Evolutionary conservation across 768 basidiomycete species (phyloP).

Genomic region (Artomyces pyxidatus): DNA sequence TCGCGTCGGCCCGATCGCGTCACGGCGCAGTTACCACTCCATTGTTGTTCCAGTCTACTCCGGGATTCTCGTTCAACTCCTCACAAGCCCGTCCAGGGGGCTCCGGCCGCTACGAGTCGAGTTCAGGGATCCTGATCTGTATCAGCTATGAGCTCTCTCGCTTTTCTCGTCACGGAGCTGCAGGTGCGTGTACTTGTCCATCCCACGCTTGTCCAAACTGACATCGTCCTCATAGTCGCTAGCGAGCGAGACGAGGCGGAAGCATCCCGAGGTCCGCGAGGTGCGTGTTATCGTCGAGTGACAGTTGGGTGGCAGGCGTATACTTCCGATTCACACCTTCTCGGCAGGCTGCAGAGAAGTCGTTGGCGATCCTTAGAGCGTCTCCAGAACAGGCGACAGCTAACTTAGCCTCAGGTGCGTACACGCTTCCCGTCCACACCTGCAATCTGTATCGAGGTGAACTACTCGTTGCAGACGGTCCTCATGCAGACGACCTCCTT

Average conservation of each 20-base stretch:
- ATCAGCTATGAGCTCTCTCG: conserved; percentile 55
- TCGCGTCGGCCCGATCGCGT: no score
- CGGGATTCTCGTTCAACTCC: no score
- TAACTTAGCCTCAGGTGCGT: conserved; percentile 61
- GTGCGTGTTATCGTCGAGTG: no score
- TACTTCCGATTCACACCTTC: no score
- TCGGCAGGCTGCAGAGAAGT: conserved; percentile 76
- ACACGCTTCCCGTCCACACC: not conserved
- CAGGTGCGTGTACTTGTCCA: conserved; percentile 36
- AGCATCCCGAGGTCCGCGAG: conserved; percentile 91
- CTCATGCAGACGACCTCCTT: conserved; percentile 74
- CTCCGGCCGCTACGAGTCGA: no score
- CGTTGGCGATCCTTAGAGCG: conserved; percentile 69
- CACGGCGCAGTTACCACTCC: no score
- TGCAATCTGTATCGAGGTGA: not conserved
- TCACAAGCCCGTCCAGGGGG: no score
- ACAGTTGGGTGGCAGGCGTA: no score
- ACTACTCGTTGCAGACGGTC: conserved; percentile 42
- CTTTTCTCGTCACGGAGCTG: conserved; percentile 66
- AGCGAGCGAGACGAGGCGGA: conserved; percentile 80
- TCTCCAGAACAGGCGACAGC: conserved; percentile 74
- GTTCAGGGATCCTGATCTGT: no score
- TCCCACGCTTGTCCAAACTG: not conserved
- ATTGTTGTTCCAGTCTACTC: no score
- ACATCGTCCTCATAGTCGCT: conserved; percentile 49